Conservation (phyloP, 2,329 filamentous ascomycete species). For the Coniochaeta ligniaria region DNA sequence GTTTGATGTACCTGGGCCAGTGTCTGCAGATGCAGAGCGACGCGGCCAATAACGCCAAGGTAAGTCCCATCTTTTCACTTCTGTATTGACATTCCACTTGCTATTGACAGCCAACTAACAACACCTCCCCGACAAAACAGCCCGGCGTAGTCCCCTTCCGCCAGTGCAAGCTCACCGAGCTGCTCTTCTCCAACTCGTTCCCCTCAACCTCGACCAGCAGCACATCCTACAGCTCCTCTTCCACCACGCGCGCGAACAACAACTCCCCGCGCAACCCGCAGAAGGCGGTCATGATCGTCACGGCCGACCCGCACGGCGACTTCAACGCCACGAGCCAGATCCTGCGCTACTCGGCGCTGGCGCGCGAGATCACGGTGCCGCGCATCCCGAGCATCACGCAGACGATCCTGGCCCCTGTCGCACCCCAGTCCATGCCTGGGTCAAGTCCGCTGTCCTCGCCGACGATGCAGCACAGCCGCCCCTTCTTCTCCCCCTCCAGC, state of each 20-base stretch:
- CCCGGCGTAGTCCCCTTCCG: slow-evolving; percentile 70
- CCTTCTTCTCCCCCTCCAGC: slow-evolving; percentile 30
- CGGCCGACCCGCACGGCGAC: slow-evolving; percentile 85
- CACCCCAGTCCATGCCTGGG: slow-evolving; percentile 10
- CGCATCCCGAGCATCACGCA: slow-evolving; percentile 77
- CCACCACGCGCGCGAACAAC: slow-evolving; percentile 16
- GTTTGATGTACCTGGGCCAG: slow-evolving; percentile 95
- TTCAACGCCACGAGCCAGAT: slow-evolving; percentile 98
- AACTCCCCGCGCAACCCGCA: slow-evolving; percentile 59
- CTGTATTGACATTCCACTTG: not conserved
- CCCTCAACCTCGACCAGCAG: slow-evolving; percentile 50
- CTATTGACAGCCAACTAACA: not conserved
- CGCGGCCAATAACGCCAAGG: slow-evolving; percentile 65
- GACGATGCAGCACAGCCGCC: slow-evolving; percentile 24
- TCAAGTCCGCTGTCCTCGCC: slow-evolving; percentile 20
- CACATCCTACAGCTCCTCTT: slow-evolving; percentile 30
- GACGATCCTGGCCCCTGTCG: slow-evolving; percentile 47
- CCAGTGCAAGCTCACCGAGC: slow-evolving; percentile 78
- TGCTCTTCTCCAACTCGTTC: slow-evolving; percentile 84
- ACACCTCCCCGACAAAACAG: no score
- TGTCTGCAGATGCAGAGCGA: slow-evolving; percentile 94
- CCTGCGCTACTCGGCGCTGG: slow-evolving; percentile 85
- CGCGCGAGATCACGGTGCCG: slow-evolving; percentile 86
- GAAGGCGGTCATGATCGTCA: slow-evolving; percentile 92
- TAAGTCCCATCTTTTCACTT: slow-evolving; percentile 26